These are phyloP conservation scores for Beverwykella pulmonaria DNA, from an alignment of 495 filamentous ascomycete genomes.

Conservation along the genomic window DNA sequence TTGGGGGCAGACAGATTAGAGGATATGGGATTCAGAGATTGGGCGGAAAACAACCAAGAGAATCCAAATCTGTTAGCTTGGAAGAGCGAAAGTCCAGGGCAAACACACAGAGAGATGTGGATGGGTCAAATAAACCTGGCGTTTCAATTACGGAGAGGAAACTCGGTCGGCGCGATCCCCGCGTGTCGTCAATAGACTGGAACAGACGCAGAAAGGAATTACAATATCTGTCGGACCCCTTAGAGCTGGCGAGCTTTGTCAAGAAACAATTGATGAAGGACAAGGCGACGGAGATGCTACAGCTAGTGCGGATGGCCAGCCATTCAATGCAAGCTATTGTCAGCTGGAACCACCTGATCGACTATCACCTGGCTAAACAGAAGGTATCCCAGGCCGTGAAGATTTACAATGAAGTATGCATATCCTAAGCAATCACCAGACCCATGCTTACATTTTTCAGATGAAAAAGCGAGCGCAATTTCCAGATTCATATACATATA, in stretches of 20 bases:
- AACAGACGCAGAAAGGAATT: constrained; percentile 54
- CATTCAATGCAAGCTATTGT: constrained; percentile 62
- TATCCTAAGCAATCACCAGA: not conserved
- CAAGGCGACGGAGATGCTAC: constrained; percentile 63
- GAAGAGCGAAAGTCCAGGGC: not conserved
- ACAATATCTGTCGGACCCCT: constrained; percentile 65
- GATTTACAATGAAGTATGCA: constrained; percentile 78
- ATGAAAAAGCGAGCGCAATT: constrained; percentile 89
- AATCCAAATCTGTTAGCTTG: not conserved
- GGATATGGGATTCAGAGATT: not conserved
- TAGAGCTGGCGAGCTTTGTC: constrained; percentile 66
- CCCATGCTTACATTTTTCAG: constrained; percentile 47
- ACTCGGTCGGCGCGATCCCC: constrained; percentile 8
- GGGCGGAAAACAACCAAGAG: not conserved
- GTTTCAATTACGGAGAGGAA: not conserved
- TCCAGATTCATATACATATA: constrained; percentile 78
- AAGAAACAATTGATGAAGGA: constrained; percentile 55
- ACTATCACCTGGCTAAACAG: constrained; percentile 64
- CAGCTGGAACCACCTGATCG: constrained; percentile 85
- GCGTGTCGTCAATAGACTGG: constrained; percentile 21
- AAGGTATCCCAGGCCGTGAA: constrained; percentile 66
- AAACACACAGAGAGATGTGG: not conserved
- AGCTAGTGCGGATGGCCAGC: constrained; percentile 67
- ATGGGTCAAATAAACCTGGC: not conserved
- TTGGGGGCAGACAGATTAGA: not conserved